phyloP scores from a whole-genome alignment of 2,329 filamentous ascomycete genomes.

The Xylaria hypoxylon region DNA sequence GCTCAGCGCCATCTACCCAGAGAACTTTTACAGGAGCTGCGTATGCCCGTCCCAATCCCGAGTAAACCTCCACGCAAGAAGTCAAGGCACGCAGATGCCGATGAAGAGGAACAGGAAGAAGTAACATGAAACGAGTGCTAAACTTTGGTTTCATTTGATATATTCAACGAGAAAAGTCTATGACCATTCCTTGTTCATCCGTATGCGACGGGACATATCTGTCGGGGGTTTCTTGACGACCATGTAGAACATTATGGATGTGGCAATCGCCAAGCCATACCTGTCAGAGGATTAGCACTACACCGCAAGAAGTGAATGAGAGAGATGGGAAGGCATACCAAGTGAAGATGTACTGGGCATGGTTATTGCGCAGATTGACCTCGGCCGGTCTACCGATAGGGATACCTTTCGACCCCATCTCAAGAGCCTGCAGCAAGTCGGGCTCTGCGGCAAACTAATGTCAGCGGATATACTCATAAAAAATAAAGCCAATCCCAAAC shows the following conservation, averaged over 20 bases:
- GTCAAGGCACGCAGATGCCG: conserved; percentile 53
- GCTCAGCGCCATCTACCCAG: conserved; percentile 84
- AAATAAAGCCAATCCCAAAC: conserved; percentile 8
- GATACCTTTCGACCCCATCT: conserved; percentile 82
- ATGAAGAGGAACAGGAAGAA: conserved; percentile 58
- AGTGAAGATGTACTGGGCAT: conserved; percentile 98
- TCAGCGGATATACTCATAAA: conserved; percentile 38
- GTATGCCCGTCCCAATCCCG: conserved; percentile 71
- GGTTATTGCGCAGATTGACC: conserved; percentile 95
- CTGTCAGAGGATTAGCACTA: conserved; percentile 58
- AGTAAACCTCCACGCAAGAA: conserved; percentile 60
- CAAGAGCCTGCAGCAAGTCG: conserved; percentile 79
- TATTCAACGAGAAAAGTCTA: conserved; percentile 36
- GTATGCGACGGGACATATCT: conserved; percentile 77
- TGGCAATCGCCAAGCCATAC: conserved; percentile 87
- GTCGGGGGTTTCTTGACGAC: conserved; percentile 87
- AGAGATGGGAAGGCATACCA: conserved; percentile 72
- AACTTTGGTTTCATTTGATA: conserved; percentile 23
- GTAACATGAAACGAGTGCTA: conserved; percentile 42
- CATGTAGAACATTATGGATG: conserved; percentile 96
- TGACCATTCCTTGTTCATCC: conserved; percentile 81
- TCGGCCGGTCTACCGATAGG: conserved; percentile 89
- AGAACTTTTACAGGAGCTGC: conserved; percentile 84
- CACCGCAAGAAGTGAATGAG: background rate
- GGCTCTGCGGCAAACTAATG: conserved; percentile 66